phyloP scores from a whole-genome alignment of 1,139 yeast species.

The Pneumocystis jirovecii region DNA sequence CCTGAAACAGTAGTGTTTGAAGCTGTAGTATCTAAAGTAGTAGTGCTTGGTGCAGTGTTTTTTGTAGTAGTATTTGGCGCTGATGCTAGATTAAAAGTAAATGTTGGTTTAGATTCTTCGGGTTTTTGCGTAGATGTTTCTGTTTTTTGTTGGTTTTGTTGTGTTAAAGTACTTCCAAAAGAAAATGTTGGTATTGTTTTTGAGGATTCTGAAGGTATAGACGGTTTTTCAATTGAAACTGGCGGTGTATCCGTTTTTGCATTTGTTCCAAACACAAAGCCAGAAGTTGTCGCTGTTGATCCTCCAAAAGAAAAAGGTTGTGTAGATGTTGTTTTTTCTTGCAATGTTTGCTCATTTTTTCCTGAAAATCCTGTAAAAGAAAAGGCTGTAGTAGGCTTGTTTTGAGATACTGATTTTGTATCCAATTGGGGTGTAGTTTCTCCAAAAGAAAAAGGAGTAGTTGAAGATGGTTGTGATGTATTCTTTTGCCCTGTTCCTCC shows the following conservation, averaged over 20 bases:
- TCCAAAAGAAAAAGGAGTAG: not conserved
- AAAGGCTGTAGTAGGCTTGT: not conserved
- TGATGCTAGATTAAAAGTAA: conserved; percentile 2
- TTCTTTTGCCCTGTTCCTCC: not conserved
- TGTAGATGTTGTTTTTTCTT: not conserved
- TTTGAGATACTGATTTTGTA: not conserved
- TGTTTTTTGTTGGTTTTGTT: not conserved
- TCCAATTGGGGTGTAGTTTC: not conserved
- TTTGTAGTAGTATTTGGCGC: conserved; percentile 2
- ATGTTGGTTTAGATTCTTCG: conserved; percentile 8
- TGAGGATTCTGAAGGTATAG: not conserved
- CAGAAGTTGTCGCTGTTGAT: conserved; percentile 9
- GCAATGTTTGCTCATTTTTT: not conserved
- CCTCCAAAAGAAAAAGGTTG: not conserved
- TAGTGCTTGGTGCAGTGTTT: not conserved
- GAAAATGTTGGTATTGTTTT: not conserved
- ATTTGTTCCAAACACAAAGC: not conserved
- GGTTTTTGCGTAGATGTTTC: conserved; percentile 8
- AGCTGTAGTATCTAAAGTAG: not conserved
- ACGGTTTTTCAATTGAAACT: not conserved
- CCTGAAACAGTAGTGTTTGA: not conserved
- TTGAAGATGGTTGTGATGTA: not conserved
- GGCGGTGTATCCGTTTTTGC: conserved; percentile 2
- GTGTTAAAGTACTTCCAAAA: not conserved
- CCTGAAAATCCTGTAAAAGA: not conserved